Percentiles rank a stretch among this genome's conserved stretches.
Evolutionary conservation across 192 early-diverging fungal species (phyloP).

Genomic region (Coemansia sp.): DNA sequence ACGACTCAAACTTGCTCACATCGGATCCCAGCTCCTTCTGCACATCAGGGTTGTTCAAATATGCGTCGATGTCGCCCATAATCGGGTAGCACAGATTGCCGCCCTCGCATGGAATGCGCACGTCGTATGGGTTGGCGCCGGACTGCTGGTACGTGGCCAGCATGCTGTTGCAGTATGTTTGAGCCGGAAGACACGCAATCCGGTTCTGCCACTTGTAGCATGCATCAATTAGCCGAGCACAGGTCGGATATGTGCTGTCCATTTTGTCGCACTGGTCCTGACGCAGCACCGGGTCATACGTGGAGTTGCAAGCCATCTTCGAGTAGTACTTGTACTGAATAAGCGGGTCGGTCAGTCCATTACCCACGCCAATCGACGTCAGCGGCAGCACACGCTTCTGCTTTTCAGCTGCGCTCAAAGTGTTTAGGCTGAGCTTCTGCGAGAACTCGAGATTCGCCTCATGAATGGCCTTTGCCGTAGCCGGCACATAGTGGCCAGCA

Average conservation of each 20-base stretch:
- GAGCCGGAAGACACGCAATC: constrained; percentile 80
- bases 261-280: constrained; percentile 76
- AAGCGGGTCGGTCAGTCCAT: constrained; percentile 87
- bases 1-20: constrained; percentile 67
- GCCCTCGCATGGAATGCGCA: constrained; percentile 80
- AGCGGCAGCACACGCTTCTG: constrained; percentile 66
- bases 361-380: constrained; percentile 81
- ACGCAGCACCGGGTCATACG: constrained; percentile 74
- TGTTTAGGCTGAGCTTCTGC: constrained; percentile 16
- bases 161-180: constrained; percentile 84
- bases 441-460: constrained; percentile 67
- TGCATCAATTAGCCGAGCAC: constrained; percentile 68
- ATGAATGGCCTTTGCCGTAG: constrained; percentile 78
- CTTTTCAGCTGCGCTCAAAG: constrained; percentile 30
- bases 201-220: constrained; percentile 84
- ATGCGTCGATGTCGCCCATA: constrained; percentile 74
- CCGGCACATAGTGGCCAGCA: constrained; percentile 94
- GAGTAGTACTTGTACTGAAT: constrained; percentile 89
- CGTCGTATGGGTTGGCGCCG: constrained; percentile 91
- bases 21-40: constrained; percentile 77
- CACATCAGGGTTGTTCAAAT: constrained; percentile 76
- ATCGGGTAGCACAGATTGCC: constrained; percentile 88
- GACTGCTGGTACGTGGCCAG: constrained; percentile 77
- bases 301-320: constrained; percentile 69
- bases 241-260: constrained; percentile 70